Evolutionary conservation across 1,139 yeast genomes (phyloP), one percentile per base, ranked within the genome.

Genomic region (Arxiozyma slooffiae): DNA sequence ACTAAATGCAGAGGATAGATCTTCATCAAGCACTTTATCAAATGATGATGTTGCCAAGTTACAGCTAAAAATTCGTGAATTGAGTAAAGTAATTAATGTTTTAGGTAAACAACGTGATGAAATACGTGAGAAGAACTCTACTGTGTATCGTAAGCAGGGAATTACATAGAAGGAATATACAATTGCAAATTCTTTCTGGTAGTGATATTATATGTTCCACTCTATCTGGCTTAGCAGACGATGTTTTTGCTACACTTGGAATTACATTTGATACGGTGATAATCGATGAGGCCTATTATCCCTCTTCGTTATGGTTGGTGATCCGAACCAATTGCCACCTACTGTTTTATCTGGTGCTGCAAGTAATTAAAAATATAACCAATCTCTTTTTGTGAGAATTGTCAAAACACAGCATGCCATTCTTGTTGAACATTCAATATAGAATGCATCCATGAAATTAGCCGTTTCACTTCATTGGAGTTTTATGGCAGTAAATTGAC

Each of bases 271-370:
- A 86, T 50, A 87, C 95, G n/a, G 97, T 94, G 2, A 82, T 94
- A 50, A 83, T 94, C 57, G 99, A 94, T 73, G 99, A 94, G 67
- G 98, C 98, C 96, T 0, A 77, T 94, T 37, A 92, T 92, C 61
- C 99, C 99, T 0, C 73, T 94, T 57, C 76, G 96, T 62, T 94
- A 90, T 66, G 98, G 99, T 94, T 48, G 99, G 99, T 63, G 99
- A 94, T 72, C 98, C 98, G 2, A 90, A 92, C 64, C 99, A 94
- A 71, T 76, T 94, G 55, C 99, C 98, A 0, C 99, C 99, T 0
- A 94, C 99, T 0, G 98, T 94, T n/a, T 70, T 94, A 24, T 92
- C 98, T 0, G 90, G 85, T 60, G 82, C 81, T 8, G 97, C 97
- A 1, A 82, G 95, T 1, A 74, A 79, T 7, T 78, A 76, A 55